Base-by-base conservation (phyloP, 2,329 filamentous ascomycete genomes). In the Piedraia hortae region DNA sequence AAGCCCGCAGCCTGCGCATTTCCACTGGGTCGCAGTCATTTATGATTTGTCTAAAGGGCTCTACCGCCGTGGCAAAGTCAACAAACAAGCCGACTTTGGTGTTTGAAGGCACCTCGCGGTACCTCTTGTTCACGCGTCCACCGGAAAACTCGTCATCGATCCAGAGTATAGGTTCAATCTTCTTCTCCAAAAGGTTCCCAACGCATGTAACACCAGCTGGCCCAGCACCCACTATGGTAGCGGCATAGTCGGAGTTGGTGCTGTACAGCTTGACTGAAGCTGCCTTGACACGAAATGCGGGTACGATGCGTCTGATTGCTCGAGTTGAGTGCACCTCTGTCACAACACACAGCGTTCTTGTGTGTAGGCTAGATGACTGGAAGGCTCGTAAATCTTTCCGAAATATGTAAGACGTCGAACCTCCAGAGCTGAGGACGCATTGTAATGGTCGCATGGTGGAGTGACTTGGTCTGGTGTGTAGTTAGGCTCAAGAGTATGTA, bases 101-200 rank as follows among this genome's bases (percentile, higher is more conserved):
- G 36, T 68, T 68, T 32, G 51, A 58, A 29, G 62, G 62, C 10
- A 67, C 62, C 34, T 65, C 60, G 21, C 60, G 50, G 35, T 68
- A 68, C 34, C 47, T 49, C 26, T 47, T 45, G 31, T 43, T 44
- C 19, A 45, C 32, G 20, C 42, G 29, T 7, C 42, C 42, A 6
- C 37, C 60, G 12, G 53, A 42, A 33, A 67, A 65, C 2, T 39
- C 35, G 15, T 58, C 50, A 34, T 67, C 62, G 18, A 65, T 46
- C 63, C 62, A 68, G 22, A 59, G 38, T 21, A 67, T 50, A 8
- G 51, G 51, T 5, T 45, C 40, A 5, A 53, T 43, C 20, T 51
- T 48, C 14, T 51, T 48, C 33, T 66, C 59, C 10, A 68, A 47
- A 10, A 68, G 41, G 32, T 62, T 64, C n/a, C 62, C 62, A 12